phyloP scores from a whole-genome alignment of 352 stramenopile species.

The Globisporangium cystogenes region DNA sequence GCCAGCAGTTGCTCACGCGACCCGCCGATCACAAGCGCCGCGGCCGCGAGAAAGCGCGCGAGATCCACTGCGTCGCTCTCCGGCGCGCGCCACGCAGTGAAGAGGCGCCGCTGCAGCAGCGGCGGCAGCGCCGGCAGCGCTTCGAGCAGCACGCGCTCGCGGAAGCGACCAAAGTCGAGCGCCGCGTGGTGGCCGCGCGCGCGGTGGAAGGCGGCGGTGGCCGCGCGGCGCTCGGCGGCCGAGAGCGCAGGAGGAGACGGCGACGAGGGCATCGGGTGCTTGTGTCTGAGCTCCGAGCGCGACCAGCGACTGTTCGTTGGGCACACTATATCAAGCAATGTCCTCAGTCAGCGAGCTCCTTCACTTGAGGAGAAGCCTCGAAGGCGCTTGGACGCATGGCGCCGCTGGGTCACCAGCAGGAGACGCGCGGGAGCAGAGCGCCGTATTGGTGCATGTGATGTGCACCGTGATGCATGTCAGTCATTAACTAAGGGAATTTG shows the following conservation, averaged over 20 bases:
- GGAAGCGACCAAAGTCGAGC: conserved; percentile 28
- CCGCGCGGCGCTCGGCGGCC: conserved; percentile 16
- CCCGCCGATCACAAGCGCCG: conserved; percentile 24
- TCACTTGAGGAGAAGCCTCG: too few relatives aligned
- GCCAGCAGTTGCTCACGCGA: conserved; percentile 35
- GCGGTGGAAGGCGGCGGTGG: conserved; percentile 32
- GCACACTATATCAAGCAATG: too few relatives aligned
- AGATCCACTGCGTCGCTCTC: conserved; percentile 16
- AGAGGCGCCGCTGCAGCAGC: conserved; percentile 25
- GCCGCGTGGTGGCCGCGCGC: conserved; percentile 24
- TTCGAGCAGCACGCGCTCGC: conserved; percentile 32
- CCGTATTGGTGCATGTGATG: too few relatives aligned
- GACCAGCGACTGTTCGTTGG: too few relatives aligned
- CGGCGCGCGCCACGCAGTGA: conserved; percentile 28
- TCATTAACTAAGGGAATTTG: too few relatives aligned
- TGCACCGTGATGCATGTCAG: too few relatives aligned
- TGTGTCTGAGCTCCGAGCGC: too few relatives aligned
- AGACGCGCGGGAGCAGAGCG: too few relatives aligned
- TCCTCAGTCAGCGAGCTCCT: too few relatives aligned
- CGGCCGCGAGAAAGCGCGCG: conserved; percentile 31
- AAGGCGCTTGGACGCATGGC: too few relatives aligned
- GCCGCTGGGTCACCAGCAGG: too few relatives aligned
- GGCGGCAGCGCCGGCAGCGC: conserved; percentile 23
- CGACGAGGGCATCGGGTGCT: conserved; percentile 13
- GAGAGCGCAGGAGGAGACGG: conserved; percentile 18